Evolutionary conservation across 768 basidiomycete species (phyloP), one percentile per base, ranked within the genome.

Genomic region (Suillus luteus): DNA sequence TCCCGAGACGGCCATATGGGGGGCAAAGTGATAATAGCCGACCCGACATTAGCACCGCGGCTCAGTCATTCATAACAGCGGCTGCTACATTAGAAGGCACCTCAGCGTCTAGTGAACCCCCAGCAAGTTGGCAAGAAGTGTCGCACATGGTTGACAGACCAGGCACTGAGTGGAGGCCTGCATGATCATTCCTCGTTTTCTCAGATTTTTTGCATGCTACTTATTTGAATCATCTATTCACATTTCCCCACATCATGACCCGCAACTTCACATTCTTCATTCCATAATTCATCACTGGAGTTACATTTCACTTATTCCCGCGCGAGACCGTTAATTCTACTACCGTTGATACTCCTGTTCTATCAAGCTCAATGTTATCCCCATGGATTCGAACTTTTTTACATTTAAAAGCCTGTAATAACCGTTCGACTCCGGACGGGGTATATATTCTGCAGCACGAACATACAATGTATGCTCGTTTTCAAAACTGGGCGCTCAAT

Each of bases 1-100:
- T 79, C 2, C 64, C 72, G 0, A 75, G 77, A 64, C 73, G 72
- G 10, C 31, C 64, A 6, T 44, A 44, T 41, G 60, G 61, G 24
- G 37, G 52, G 37, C 70, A 73, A 38, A 40, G 65, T 51, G 65
- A 70, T 68, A 78, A 72, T 65, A 84, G 83, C 68, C 83, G 78
- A 44, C 81, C 83, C 0, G 88, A 88, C 71, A 81, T 91, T 70
- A 90, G 89, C 72, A 88, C 88, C 0, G 89, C 90, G 14, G 81
- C 85, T 3, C 81, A 81, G 64, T 91, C 89, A 62, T 89, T 90
- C 67, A 81, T 91, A 24, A 90, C 90, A 5, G 83, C 84, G 19
- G 81, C 90, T 48, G 81, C 83, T 55, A 89, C 87, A 8, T 72
- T 88, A 12, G 81, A 81, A 17, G 83, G 85, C 27, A 82, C 70